Evolutionary conservation across 2,329 filamentous ascomycete species (phyloP), one percentile per base, ranked within the genome.

Genomic region (Drechmeria coniospora): DNA sequence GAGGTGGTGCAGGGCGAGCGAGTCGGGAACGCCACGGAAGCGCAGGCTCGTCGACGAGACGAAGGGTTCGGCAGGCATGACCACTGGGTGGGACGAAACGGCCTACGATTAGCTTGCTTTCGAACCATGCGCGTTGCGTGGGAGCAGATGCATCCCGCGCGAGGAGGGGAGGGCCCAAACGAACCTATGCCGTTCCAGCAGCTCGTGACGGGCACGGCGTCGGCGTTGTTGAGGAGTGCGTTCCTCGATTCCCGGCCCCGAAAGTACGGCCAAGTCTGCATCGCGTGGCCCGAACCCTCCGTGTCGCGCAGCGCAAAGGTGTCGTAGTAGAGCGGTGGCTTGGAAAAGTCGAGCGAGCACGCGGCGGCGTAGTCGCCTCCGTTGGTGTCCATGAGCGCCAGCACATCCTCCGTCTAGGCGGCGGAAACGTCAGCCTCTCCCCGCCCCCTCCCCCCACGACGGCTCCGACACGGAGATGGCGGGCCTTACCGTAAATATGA

Each of bases 11-110:
- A 49, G 42, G 3, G 69, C 70, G 2, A 87, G 64, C 4, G 61
- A 63, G 42, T 80, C 75, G 0, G 67, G 44, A 14, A 79, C 59
- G 4, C 63, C 74, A 8, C 77, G 68, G 48, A 81, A 81, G n/a
- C 53, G 57, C 0, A 80, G 45, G 25, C 42, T 39, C 3, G 43
- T 43, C 2, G 50, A 44, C 2, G 52, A 54, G 36, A 68, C 61
- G 42, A 74, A 74, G 1, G 70, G 66, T 7, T 56, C 53, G 1
- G 67, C 60, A 14, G 66, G 59, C 53, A 73, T 65, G 18, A 53
- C 57, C 7, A 60, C 56, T 56, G 25, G 1, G 12, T 18, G 3
- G 4, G 11, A 6, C 5, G 9, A 13, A 15, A 12, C 3, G 17
- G 15, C n/a, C n/a, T n/a, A n/a, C n/a, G n/a, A n/a, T n/a, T n/a